Percentiles rank a stretch among this genome's conserved stretches.
Conservation (phyloP, 139 green algal species). For the Pleodorina starrii region DNA sequence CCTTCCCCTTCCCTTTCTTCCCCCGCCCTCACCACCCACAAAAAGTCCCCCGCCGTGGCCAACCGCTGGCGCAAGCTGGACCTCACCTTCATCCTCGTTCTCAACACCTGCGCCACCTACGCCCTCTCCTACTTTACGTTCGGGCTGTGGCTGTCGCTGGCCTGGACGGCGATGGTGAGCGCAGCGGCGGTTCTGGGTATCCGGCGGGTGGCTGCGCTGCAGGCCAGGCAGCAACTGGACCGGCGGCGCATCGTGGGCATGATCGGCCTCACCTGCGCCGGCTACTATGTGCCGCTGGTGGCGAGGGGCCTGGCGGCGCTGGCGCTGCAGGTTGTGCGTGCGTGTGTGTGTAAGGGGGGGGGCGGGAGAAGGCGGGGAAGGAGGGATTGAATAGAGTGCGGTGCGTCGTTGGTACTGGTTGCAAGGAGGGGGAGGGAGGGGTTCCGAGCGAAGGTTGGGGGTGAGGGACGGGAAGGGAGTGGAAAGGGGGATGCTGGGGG, state of each 20-base stretch:
- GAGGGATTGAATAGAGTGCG: too few species aligned
- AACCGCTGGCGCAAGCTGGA: conserved; percentile 49
- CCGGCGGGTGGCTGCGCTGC: conserved; percentile 9
- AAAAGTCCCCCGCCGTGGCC: conserved; percentile 26
- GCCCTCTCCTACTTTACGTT: conserved; percentile 51
- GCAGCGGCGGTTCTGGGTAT: background rate
- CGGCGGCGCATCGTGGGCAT: conserved; percentile 21
- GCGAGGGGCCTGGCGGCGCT: conserved; percentile 11
- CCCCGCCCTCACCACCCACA: background rate
- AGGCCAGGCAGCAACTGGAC: conserved; percentile 41
- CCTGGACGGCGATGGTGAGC: conserved; percentile 11
- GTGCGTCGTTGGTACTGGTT: too few species aligned
- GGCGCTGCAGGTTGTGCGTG: conserved; percentile 9
- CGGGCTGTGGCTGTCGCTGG: background rate
- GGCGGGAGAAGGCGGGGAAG: too few species aligned
- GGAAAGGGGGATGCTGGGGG: too few species aligned
- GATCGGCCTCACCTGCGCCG: conserved; percentile 42
- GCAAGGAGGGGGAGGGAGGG: too few species aligned
- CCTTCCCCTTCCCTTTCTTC: too few species aligned
- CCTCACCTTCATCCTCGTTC: conserved; percentile 49
- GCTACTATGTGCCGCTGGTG: conserved; percentile 48
- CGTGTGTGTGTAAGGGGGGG: too few species aligned
- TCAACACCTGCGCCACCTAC: conserved; percentile 52
- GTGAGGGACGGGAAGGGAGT: too few species aligned
- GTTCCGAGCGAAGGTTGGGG: too few species aligned